phyloP scores from a whole-genome alignment of 1,284 basidiomycete species.

The Cerrena zonata region DNA sequence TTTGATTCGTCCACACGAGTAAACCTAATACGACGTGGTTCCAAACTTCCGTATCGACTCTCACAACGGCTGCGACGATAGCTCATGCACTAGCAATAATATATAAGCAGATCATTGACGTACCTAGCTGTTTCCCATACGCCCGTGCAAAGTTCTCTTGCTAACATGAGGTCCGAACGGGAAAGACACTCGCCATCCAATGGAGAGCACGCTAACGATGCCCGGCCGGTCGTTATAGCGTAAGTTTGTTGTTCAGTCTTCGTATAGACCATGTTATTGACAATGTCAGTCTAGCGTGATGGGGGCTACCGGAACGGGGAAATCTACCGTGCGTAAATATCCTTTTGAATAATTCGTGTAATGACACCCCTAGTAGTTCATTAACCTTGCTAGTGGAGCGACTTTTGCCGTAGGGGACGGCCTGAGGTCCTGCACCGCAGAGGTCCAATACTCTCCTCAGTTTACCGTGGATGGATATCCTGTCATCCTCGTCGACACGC shows the following conservation, averaged over 20 bases:
- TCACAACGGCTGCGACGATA: too few species aligned
- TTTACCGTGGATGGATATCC: constrained; percentile 24
- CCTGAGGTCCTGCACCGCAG: constrained; percentile 12
- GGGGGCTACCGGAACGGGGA: constrained; percentile 7
- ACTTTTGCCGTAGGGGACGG: constrained; percentile 10
- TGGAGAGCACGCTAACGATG: too few species aligned
- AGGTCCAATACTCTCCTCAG: constrained; percentile 21
- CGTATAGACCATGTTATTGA: neutral
- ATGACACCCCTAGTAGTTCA: constrained; percentile 9
- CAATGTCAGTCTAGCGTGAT: constrained; percentile 2
- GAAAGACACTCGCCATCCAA: too few species aligned
- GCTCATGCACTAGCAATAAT: too few species aligned
- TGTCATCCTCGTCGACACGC: constrained; percentile 29
- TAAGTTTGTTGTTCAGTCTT: neutral
- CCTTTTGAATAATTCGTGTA: too few species aligned
- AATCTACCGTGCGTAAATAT: constrained; percentile 2
- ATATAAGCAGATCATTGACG: too few species aligned
- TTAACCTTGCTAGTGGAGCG: constrained; percentile 15
- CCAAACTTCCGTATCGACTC: too few species aligned
- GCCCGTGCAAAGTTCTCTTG: too few species aligned
- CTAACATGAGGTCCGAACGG: too few species aligned
- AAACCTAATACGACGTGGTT: too few species aligned
- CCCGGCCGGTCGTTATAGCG: neutral
- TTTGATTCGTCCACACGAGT: too few species aligned
- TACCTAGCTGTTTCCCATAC: too few species aligned